Evolutionary conservation across 495 filamentous ascomycete genomes (phyloP).

Genomic region (Daldinia vernicosa): DNA sequence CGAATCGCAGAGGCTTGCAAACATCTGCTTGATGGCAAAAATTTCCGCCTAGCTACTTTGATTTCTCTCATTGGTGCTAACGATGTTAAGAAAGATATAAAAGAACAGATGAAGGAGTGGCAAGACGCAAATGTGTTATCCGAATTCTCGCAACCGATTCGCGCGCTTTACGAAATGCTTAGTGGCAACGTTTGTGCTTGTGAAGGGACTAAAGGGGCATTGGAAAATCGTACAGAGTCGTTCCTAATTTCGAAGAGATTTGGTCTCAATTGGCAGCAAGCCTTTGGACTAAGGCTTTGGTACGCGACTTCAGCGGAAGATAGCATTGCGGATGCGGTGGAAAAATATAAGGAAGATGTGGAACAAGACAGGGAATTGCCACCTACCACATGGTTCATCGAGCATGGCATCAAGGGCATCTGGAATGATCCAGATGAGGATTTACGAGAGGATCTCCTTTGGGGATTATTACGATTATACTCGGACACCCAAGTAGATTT

Average conservation of each 20-base stretch:
- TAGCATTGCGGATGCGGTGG: constrained; percentile 73
- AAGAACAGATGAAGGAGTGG: constrained; percentile 84
- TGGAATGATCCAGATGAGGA: constrained; percentile 61
- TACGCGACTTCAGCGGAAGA: constrained; percentile 76
- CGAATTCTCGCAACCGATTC: constrained; percentile 85
- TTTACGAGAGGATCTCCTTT: constrained; percentile 78
- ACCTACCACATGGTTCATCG: constrained; percentile 68
- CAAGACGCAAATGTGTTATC: constrained; percentile 78
- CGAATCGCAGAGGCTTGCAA: constrained; percentile 83
- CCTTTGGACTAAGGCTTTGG: constrained; percentile 90
- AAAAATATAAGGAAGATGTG: constrained; percentile 73
- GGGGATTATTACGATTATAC: constrained; percentile 84
- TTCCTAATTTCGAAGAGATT: constrained; percentile 85
- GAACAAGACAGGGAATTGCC: constrained; percentile 67
- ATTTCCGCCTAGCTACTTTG: constrained; percentile 84
- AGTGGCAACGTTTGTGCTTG: constrained; percentile 84
- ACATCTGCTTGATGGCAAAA: constrained; percentile 71
- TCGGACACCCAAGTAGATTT: constrained; percentile 61
- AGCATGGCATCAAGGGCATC: constrained; percentile 55
- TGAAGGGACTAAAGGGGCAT: constrained; percentile 73
- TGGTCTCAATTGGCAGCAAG: constrained; percentile 87
- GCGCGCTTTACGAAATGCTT: constrained; percentile 88
- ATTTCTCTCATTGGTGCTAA: constrained; percentile 81
- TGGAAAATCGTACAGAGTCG: constrained; percentile 78
- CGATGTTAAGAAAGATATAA: constrained; percentile 71